A percentile compares a stretch with the other conserved stretches of the same genome.
These are phyloP conservation scores for Goniomonas avonlea DNA, from an alignment of 78 protist species.

Conservation along the genomic window DNA sequence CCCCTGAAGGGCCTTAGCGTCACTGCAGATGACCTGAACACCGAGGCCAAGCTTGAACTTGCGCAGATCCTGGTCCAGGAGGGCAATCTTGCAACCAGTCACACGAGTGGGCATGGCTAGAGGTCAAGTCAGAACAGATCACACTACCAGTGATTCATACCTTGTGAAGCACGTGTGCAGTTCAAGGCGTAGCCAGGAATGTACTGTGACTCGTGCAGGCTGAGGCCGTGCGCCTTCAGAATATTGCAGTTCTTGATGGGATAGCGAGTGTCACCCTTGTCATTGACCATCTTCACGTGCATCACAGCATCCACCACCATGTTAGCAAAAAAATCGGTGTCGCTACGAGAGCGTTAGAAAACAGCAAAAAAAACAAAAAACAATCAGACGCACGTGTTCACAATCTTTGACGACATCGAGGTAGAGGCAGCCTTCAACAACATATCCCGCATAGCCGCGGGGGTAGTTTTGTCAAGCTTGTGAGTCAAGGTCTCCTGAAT, in stretches of 20 bases:
- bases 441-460: slow-evolving; percentile 67
- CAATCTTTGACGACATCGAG: slow-evolving; percentile 90
- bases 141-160: slow-evolving; percentile 2
- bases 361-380: neutral
- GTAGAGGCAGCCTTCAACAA: slow-evolving; percentile 89
- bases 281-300: slow-evolving; percentile 71
- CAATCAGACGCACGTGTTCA: slow-evolving; percentile 47
- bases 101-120: slow-evolving; percentile 77
- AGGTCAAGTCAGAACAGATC: no score
- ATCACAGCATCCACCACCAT: slow-evolving; percentile 84
- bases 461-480: neutral
- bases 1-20: neutral
- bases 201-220: slow-evolving; percentile 65
- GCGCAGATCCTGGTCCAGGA: slow-evolving; percentile 87
- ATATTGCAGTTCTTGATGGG: slow-evolving; percentile 86
- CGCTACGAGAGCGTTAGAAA: neutral
- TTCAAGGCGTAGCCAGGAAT: slow-evolving; percentile 89
- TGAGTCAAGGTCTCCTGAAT: slow-evolving; percentile 51
- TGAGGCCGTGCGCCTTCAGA: slow-evolving; percentile 89
- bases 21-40: neutral
- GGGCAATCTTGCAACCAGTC: slow-evolving; percentile 89
- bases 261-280: slow-evolving; percentile 67
- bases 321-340: slow-evolving; percentile 84
- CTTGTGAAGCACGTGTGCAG: slow-evolving; percentile 82
- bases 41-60: slow-evolving; percentile 44